Evolutionary conservation across 1,139 yeast species (phyloP), one percentile per base, ranked within the genome.

Genomic region (Lodderomyces orthopsilosis): DNA sequence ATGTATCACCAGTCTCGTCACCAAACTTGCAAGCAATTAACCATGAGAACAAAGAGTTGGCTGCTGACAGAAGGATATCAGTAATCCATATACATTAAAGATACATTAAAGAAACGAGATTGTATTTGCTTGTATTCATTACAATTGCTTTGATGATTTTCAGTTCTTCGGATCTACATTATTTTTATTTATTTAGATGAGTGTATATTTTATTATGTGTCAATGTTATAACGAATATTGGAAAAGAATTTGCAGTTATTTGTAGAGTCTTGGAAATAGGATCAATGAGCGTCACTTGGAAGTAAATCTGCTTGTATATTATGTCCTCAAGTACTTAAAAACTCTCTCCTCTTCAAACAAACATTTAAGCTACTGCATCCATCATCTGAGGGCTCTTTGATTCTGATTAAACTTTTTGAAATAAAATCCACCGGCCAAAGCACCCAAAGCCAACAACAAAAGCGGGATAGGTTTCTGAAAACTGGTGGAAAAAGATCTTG

Each of bases 401-500:
- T 83, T 85, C 59, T 85, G 86, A 52, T 76, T 74, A 66, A 83
- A 85, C 69, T 85, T 86, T 58, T 75, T 76, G 19, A 40, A 45
- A 62, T 89, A 91, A 68, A 87, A 90, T 17, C 72, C 75, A 35
- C 88, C 67, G n/a, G 90, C 78, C 14, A 79, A 52, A 6, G 79
- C 70, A 34, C 97, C 97, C 48, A 89, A 62, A n/a, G 72, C 70
- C 5, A 84, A 69, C 51, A 91, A 70, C 14, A 74, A 64, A 43
- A 86, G 61, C 1, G 98, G 97, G 43, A 91, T 76, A 0, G 95
- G 94, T 59, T 86, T 86, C 50, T 69, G 72, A 61, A 83, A 81
- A 12, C 61, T 54, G 15, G 79, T 69, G 34, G 80, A 79, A 40
- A 80, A 54, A 7, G 90, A 81, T 54, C 97, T 76, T 17, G 81